Percentiles rank a stretch among this genome's conserved stretches.
These are phyloP conservation scores for Nannochloris sp. DNA, from an alignment of 139 green algal species.

Conservation along the genomic window DNA sequence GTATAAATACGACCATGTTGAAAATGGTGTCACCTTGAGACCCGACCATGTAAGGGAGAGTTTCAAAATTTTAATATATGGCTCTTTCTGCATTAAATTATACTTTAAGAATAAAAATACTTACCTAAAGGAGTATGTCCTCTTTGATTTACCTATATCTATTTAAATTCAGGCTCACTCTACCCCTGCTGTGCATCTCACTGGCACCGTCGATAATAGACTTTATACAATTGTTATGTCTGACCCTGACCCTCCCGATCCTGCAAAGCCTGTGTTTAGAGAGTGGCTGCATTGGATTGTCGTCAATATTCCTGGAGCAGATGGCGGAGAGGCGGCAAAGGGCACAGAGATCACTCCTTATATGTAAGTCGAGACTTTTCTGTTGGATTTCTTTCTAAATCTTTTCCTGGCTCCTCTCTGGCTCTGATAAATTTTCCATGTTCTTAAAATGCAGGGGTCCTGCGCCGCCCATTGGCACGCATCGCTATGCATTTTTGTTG, in stretches of 20 bases:
- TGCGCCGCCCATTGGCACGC: conserved; percentile 6
- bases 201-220: background rate
- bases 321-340: background rate
- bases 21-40: too few species aligned
- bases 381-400: too few species aligned
- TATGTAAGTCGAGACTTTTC: too few species aligned
- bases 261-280: background rate
- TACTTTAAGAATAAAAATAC: too few species aligned
- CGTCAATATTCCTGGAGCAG: background rate
- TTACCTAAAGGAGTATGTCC: too few species aligned
- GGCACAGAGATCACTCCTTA: background rate
- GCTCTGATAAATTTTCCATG: too few species aligned
- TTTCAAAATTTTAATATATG: too few species aligned
- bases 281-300: conserved; percentile 1
- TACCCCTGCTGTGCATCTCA: background rate
- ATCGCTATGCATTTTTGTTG: background rate
- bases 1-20: background rate
- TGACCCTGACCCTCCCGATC: background rate
- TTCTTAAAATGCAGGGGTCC: too few species aligned
- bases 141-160: too few species aligned
- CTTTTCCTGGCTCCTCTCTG: too few species aligned
- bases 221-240: background rate
- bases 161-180: background rate
- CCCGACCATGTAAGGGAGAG: too few species aligned
- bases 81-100: too few species aligned